Evolutionary conservation across 177 flowering plant genomes (phyloP), one percentile per base, ranked within the genome.

Genomic region (Vitis hybrid): DNA sequence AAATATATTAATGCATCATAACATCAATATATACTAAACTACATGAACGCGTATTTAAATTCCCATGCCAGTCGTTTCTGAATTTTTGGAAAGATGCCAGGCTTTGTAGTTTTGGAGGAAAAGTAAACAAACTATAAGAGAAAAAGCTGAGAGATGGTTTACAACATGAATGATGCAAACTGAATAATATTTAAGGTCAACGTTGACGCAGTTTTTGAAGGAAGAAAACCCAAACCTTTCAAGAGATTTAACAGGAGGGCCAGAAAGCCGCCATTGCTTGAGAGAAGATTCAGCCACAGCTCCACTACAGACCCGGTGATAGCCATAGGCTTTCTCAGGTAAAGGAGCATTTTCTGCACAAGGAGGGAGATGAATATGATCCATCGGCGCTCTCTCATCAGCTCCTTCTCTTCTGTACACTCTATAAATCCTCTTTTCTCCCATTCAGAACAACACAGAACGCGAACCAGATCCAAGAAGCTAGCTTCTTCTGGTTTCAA

Each of bases 331-430:
- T 62, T 79, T 50, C 20, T 68, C 5, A 18, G 3, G 19, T 3
- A 2, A 11, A 66, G 59, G 13, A 87, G 70, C 22, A 70, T 1
- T 59, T 82, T 82, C 57, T 86, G 88, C 1, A 9, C 59, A 1
- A 79, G 8, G 2, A 86, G 19, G 31, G 90, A 82, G 53, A 81
- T 16, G 73, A 85, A 81, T 22, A 88, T 77, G 65, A 85, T 56
- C 87, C 87, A 84, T 72, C 93, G 63, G 0, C 75, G 73, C 10
- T 59, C 67, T 5, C 13, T 31, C 2, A 16, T 2, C 1, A 45
- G 22, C 54, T 69, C 75, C 2, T 58, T 15, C 52, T 61, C 81
- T 4, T 68, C 68, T 0, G 78, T 71, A 52, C 67, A 73, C 1
- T 81, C 76, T 1, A 84, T 58, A 59, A 80, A 83, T 12, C 66